A percentile compares a stretch with the other conserved stretches of the same genome.
Conservation (phyloP, 2,329 filamentous ascomycete genomes). For the Lithohypha guttulata region DNA sequence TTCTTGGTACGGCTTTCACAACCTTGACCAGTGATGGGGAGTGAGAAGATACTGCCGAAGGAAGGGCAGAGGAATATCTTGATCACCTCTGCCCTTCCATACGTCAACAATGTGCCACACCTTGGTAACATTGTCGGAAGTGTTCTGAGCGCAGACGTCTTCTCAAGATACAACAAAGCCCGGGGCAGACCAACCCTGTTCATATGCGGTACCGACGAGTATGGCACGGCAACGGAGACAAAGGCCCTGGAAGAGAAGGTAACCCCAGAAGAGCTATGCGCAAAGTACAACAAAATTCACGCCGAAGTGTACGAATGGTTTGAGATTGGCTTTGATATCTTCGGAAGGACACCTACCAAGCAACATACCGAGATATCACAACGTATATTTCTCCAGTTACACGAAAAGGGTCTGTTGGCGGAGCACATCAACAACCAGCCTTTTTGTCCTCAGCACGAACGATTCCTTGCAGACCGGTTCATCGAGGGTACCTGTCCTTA, state of each 20-base stretch:
- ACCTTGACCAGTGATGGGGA: slow-evolving; percentile 14
- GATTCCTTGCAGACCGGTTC: slow-evolving; percentile 63
- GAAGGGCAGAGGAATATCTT: slow-evolving; percentile 75
- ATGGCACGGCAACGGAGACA: slow-evolving; percentile 90
- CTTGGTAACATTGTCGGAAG: slow-evolving; percentile 81
- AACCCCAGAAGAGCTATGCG: slow-evolving; percentile 73
- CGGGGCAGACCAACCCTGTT: slow-evolving; percentile 70
- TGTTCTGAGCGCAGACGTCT: slow-evolving; percentile 82
- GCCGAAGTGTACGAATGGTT: slow-evolving; percentile 94
- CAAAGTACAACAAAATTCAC: slow-evolving; percentile 86
- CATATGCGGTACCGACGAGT: slow-evolving; percentile 85
- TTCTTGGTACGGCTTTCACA: too few relatives aligned
- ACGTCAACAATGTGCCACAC: slow-evolving; percentile 70
- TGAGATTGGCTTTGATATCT: slow-evolving; percentile 86
- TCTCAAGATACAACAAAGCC: slow-evolving; percentile 63
- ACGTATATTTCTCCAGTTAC: slow-evolving; percentile 76
- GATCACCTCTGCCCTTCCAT: slow-evolving; percentile 83
- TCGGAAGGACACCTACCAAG: slow-evolving; percentile 79
- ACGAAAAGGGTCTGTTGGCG: slow-evolving; percentile 77
- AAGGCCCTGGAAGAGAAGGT: slow-evolving; percentile 83
- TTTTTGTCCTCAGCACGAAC: slow-evolving; percentile 69
- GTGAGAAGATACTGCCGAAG: slow-evolving; percentile 47
- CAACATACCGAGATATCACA: slow-evolving; percentile 91
- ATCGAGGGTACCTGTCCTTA: slow-evolving; percentile 39
- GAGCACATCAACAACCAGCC: slow-evolving; percentile 82